A percentile compares a stretch with the other conserved stretches of the same genome.
These are phyloP conservation scores for Colletotrichum cuscutae DNA, from an alignment of 2,329 filamentous ascomycete genomes.

Conservation along the genomic window DNA sequence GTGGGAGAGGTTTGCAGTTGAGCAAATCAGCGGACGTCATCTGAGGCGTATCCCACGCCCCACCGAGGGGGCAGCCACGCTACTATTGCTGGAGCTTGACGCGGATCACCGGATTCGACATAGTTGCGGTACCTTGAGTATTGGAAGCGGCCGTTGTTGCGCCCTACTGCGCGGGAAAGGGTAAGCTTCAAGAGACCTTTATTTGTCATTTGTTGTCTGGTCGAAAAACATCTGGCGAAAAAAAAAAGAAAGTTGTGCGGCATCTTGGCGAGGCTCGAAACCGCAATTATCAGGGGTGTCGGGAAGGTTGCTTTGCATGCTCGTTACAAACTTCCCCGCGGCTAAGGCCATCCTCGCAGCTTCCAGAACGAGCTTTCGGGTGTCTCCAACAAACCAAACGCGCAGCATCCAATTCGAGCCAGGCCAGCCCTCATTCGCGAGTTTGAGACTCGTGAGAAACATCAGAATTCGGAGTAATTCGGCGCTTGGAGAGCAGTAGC, in stretches of 20 bases:
- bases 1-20: constrained; percentile 31
- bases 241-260: neutral
- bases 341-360: neutral
- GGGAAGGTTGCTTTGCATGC: neutral
- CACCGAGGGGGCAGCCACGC: constrained; percentile 24
- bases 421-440: neutral
- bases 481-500: neutral
- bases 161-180: constrained; percentile 3
- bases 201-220: neutral
- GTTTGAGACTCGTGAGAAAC: neutral
- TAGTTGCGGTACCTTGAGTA: constrained; percentile 27
- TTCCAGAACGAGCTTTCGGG: neutral
- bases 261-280: constrained; percentile 4
- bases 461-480: too few relatives aligned
- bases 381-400: neutral
- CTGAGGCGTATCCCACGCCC: constrained; percentile 32
- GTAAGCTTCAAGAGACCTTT: constrained; percentile 7
- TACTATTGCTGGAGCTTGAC: constrained; percentile 29
- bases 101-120: constrained; percentile 35
- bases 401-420: neutral
- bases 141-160: constrained; percentile 24
- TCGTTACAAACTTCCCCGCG: neutral
- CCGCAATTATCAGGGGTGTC: neutral
- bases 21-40: constrained; percentile 36
- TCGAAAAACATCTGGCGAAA: neutral